Evolutionary conservation across 176 grass and related monocot species (phyloP).

Genomic region (Oryza punctata): DNA sequence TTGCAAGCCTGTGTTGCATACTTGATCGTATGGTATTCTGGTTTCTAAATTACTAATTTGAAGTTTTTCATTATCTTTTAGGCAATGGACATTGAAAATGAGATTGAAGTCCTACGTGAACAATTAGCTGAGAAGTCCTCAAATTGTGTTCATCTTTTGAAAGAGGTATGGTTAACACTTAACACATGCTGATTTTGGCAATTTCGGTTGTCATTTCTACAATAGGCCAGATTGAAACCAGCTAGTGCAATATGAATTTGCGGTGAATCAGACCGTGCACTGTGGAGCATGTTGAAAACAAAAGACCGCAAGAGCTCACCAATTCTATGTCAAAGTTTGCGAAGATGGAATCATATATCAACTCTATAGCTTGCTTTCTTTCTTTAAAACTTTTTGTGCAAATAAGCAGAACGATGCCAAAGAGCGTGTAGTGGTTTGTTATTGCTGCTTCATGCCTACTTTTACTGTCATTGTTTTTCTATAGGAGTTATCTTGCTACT

Average conservation of each 20-base stretch:
- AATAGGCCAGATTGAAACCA: neutral
- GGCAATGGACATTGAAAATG: slow-evolving; percentile 81
- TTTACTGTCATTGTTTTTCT: neutral
- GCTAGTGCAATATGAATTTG: neutral
- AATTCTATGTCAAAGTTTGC: neutral
- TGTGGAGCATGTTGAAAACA: neutral
- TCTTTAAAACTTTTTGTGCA: neutral
- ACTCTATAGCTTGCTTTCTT: neutral
- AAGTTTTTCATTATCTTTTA: slow-evolving; percentile 34
- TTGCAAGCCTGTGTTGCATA: neutral
- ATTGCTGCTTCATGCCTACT: neutral
- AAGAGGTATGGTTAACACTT: slow-evolving; percentile 54
- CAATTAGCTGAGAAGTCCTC: slow-evolving; percentile 61
- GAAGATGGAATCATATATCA: neutral
- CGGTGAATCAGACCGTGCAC: neutral
- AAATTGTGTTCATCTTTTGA: slow-evolving; percentile 58
- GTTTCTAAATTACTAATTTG: slow-evolving; percentile 10
- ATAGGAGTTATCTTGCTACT: neutral
- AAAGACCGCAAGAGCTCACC: neutral
- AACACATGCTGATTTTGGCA: neutral
- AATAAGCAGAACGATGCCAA: neutral
- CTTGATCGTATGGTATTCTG: neutral
- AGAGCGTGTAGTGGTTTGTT: neutral
- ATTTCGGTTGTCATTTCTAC: neutral
- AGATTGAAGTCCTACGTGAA: slow-evolving; percentile 67